Evolutionary conservation across 1,284 basidiomycete genomes (phyloP).

Genomic region (Leccinum pachyderme): DNA sequence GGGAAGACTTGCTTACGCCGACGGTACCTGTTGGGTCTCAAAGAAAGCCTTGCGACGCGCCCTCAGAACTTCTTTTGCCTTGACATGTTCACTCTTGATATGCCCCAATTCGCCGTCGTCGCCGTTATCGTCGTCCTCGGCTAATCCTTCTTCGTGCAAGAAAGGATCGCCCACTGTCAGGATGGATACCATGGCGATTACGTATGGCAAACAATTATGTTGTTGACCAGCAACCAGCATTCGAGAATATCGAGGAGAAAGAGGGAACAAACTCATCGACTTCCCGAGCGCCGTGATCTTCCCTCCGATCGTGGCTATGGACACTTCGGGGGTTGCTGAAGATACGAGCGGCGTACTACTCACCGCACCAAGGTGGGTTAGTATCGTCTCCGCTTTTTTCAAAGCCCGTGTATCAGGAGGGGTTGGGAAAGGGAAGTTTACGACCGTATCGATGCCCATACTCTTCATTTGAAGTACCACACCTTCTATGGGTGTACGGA

Average conservation of each 20-base stretch:
- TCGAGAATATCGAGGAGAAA: slow-evolving; percentile 90
- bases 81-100: slow-evolving; percentile 57
- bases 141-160: slow-evolving; percentile 74
- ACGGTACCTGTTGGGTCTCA: slow-evolving; percentile 69
- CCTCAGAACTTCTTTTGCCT: slow-evolving; percentile 68
- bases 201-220: slow-evolving; percentile 88
- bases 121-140: slow-evolving; percentile 43
- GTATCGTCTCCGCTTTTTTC: slow-evolving; percentile 77
- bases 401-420: slow-evolving; percentile 85
- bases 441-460: slow-evolving; percentile 96
- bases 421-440: slow-evolving; percentile 98
- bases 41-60: slow-evolving; percentile 74
- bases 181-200: slow-evolving; percentile 89
- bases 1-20: not conserved
- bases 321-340: slow-evolving; percentile 18
- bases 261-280: slow-evolving; percentile 91
- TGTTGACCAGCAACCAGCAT: slow-evolving; percentile 94
- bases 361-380: slow-evolving; percentile 86
- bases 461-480: slow-evolving; percentile 98
- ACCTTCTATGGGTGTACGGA: slow-evolving; percentile 95
- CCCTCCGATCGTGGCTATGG: slow-evolving; percentile 41
- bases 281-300: slow-evolving; percentile 87
- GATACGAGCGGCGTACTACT: slow-evolving; percentile 39
- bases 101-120: slow-evolving; percentile 49
- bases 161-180: slow-evolving; percentile 97